Percentiles rank a stretch among this genome's conserved stretches.
Evolutionary conservation across 1,284 basidiomycete genomes (phyloP).

Genomic region (Rhodotorula sp.): DNA sequence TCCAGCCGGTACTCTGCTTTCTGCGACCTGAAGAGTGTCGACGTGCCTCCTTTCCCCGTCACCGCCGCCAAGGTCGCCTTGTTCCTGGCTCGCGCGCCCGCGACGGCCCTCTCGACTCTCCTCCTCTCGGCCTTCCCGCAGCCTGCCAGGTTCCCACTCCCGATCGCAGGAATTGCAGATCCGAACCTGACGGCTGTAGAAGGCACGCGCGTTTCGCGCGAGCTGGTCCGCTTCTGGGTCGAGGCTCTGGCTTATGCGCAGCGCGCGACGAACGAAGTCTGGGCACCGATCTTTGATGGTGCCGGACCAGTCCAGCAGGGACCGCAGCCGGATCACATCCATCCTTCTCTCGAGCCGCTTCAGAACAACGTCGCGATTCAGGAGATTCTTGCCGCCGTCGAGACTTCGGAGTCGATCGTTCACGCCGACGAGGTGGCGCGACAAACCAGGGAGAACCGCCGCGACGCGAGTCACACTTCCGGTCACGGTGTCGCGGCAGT

Average conservation of each 20-base stretch:
- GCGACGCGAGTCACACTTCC: neutral
- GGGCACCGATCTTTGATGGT: conserved; percentile 1
- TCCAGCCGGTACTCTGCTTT: conserved; percentile 27
- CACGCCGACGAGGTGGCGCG: neutral
- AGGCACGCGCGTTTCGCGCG: conserved; percentile 17
- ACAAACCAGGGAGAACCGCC: neutral
- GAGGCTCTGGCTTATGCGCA: conserved; percentile 25
- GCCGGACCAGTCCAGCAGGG: neutral
- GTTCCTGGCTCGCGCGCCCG: conserved; percentile 20
- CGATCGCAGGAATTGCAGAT: neutral
- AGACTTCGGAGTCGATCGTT: neutral
- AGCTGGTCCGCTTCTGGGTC: conserved; percentile 26
- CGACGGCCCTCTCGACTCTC: neutral
- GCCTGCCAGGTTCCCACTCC: neutral
- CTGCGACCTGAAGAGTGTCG: conserved; percentile 2
- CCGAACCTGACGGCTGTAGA: conserved; percentile 7
- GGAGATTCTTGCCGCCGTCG: conserved; percentile 10
- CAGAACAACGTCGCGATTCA: conserved; percentile 2
- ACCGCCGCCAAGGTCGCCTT: conserved; percentile 14
- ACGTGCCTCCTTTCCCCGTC: conserved; percentile 28
- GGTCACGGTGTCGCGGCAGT: no score
- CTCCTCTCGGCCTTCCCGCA: conserved; percentile 2
- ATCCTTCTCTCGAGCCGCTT: conserved; percentile 1
- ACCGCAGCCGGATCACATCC: no score
- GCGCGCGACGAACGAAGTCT: conserved; percentile 10